Percentiles rank a stretch among this genome's conserved stretches.
Conservation (phyloP, 306 rosid genomes). For the Cyclanthera cordifolia region DNA sequence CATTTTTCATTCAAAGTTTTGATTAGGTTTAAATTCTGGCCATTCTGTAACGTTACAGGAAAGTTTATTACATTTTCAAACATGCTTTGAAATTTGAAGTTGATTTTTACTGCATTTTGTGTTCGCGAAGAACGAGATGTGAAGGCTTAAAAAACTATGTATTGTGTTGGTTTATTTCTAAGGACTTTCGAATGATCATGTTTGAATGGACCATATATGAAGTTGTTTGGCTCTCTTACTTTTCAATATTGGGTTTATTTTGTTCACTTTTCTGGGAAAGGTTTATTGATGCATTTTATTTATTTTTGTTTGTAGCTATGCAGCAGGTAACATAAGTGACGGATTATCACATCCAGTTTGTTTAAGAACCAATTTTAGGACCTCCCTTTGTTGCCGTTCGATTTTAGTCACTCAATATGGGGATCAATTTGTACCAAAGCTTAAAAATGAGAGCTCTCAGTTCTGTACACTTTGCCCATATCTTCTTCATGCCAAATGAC, state of each 20-base stretch:
- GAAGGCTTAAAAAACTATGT: not conserved
- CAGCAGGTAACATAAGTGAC: not conserved
- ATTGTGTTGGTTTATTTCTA: not conserved
- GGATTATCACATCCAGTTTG: not conserved
- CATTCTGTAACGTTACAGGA: not conserved
- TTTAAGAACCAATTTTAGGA: not conserved
- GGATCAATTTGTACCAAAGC: not conserved
- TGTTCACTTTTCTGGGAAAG: not conserved
- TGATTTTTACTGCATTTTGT: not conserved
- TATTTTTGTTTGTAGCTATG: not conserved
- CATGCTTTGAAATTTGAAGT: not conserved
- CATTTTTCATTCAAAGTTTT: not conserved
- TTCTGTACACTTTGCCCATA: not conserved
- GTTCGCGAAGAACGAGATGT: not conserved
- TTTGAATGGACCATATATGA: not conserved
- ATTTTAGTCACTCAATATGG: not conserved
- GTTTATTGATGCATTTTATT: not conserved
- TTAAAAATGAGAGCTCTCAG: not conserved
- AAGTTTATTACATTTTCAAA: not conserved
- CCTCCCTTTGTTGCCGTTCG: not conserved
- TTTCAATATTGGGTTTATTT: not conserved
- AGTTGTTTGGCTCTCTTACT: not conserved
- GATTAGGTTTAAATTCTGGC: not conserved
- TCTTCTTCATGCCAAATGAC: slow-evolving; percentile 1
- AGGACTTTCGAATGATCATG: not conserved